Evolutionary conservation across 2,329 filamentous ascomycete genomes (phyloP).

Genomic region (Epichloe baconii): DNA sequence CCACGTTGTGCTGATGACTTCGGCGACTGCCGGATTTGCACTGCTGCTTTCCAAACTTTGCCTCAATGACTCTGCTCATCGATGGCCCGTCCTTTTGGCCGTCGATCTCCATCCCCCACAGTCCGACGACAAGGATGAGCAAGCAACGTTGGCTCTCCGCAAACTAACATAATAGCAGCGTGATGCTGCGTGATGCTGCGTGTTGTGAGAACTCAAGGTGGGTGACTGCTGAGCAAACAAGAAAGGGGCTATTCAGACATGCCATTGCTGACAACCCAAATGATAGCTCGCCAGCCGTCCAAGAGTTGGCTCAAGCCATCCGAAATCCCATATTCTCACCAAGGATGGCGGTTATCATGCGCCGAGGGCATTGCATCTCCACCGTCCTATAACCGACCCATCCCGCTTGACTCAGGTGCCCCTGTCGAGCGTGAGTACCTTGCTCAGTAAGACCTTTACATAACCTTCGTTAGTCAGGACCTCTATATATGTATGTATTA

Average conservation of each 20-base stretch:
- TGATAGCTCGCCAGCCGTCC: neutral
- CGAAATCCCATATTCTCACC: neutral
- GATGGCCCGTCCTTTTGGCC: no score
- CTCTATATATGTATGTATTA: no score
- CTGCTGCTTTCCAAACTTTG: neutral
- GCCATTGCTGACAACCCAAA: neutral
- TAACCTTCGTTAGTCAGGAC: no score
- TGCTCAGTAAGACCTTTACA: no score
- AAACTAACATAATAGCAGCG: neutral
- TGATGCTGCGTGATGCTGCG: neutral
- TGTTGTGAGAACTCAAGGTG: neutral
- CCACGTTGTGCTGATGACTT: neutral
- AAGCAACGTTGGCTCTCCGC: neutral
- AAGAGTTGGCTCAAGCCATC: neutral
- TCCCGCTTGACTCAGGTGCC: neutral
- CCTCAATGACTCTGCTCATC: neutral
- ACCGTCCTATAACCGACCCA: neutral
- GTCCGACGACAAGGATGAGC: neutral
- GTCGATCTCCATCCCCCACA: neutral
- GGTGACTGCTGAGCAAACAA: neutral
- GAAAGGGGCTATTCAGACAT: neutral
- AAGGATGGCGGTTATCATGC: neutral
- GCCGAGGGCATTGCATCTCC: neutral
- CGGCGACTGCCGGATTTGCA: slow-evolving; percentile 4
- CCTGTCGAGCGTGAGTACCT: no score